Base-by-base conservation (phyloP, 2,329 filamentous ascomycete genomes). In the Macrophomina pseudophaseolina region DNA sequence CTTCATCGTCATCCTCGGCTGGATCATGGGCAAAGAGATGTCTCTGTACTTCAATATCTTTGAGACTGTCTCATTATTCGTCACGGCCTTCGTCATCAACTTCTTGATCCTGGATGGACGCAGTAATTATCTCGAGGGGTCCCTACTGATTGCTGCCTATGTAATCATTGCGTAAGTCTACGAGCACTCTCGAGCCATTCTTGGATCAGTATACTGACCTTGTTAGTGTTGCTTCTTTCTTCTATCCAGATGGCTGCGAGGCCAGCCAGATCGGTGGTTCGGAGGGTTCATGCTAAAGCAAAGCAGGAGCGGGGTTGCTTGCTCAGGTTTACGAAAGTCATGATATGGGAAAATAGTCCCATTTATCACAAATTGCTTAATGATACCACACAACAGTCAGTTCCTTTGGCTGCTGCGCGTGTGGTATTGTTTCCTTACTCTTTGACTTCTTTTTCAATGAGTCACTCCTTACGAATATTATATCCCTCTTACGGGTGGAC, bases 51-150 rank as follows among this genome's bases (percentile, higher is more conserved):
- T 88, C 73, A 87, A 86, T 67, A 78, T 87, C 18, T 88, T 88
- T 69, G 85, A 88, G 74, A 88, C 86, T 1, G 80, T 93, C 28
- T 90, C 91, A 48, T 81, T 97, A 48, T 96, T 97, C 71, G 91
- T 95, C 12, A 89, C 92, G 1, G 91, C 92, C 0, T 87, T 97
- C 49, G 84, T 97, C 40, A 91, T 94, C 67, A 97, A 96, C 75
- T 97, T 96, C 75, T 80, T 97, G 51, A 92, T 96, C 58, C 85
- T 90, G 23, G 92, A 96, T 72, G 93, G 92, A 35, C 88, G 92
- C 76, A 93, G 90, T 69, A 92, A 94, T 72, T 95, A 92, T 81
- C 84, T 94, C 0, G 92, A 95, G 77, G 92, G 92, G 2, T 87
- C 88, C 68, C 80, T 94, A 67, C 78, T 95, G 40, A 90, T 93